These are phyloP conservation scores for Scutellaria barbata DNA, from an alignment of 257 asterid species.

Conservation along the genomic window DNA sequence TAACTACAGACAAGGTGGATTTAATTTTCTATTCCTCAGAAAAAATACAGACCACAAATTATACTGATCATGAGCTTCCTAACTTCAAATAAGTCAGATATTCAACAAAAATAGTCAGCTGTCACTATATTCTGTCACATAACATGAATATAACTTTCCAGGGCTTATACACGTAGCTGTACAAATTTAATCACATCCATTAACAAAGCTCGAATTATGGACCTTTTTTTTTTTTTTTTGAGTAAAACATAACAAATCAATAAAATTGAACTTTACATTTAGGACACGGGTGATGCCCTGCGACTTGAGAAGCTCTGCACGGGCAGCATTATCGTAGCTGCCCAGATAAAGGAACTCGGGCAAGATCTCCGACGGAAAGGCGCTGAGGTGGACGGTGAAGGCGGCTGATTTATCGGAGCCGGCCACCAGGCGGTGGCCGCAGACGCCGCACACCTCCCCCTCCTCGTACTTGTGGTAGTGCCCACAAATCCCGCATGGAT, in stretches of 20 bases:
- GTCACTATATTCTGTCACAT: background rate
- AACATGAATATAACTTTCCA: background rate
- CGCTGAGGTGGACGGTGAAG: constrained; percentile 64
- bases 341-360: constrained; percentile 93
- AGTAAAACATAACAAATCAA: background rate
- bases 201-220: constrained; percentile 1
- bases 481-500: constrained; percentile 89
- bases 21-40: background rate
- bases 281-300: constrained; percentile 93
- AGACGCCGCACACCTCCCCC: constrained; percentile 86
- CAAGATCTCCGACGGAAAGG: constrained; percentile 95
- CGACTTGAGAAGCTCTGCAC: constrained; percentile 90
- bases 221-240: background rate
- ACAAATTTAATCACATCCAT: background rate
- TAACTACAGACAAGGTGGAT: background rate
- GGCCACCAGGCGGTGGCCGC: constrained; percentile 85
- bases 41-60: background rate
- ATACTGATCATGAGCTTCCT: background rate
- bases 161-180: background rate
- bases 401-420: constrained; percentile 49
- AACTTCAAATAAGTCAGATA: background rate
- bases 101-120: background rate
- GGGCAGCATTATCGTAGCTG: constrained; percentile 90
- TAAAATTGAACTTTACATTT: constrained; percentile 52
- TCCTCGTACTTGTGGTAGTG: constrained; percentile 97